A percentile compares a stretch with the other conserved stretches of the same genome.
phyloP scores from a whole-genome alignment of 306 rosid genomes.

The Trifolium fragiferum region DNA sequence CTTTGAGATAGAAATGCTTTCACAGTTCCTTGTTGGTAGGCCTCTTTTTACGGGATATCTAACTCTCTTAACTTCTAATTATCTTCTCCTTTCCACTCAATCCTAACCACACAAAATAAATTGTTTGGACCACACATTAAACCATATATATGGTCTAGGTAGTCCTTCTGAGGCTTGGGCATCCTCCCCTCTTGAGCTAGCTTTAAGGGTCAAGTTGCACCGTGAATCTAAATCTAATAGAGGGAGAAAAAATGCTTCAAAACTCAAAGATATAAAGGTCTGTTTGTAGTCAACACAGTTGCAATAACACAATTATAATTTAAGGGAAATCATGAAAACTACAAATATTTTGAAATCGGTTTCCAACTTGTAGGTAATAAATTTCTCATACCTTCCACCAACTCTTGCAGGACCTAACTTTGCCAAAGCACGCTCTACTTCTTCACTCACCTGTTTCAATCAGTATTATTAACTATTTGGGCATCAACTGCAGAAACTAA shows the following conservation, averaged over 20 bases:
- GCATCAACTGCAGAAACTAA: constrained; percentile 29
- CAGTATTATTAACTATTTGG: constrained; percentile 29
- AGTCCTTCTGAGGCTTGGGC: neutral
- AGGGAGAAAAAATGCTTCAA: neutral
- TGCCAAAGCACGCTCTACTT: constrained; percentile 93
- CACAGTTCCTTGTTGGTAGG: neutral
- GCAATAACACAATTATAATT: constrained; percentile 1
- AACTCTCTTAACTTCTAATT: constrained; percentile 9
- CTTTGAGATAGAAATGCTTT: neutral
- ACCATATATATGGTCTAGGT: neutral
- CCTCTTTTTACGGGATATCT: neutral
- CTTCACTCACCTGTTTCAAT: constrained; percentile 87
- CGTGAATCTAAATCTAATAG: constrained; percentile 15
- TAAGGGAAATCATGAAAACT: constrained; percentile 17
- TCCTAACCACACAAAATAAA: neutral
- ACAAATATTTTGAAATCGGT: constrained; percentile 32
- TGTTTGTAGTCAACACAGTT: neutral
- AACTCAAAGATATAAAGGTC: constrained; percentile 22
- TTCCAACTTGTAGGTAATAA: constrained; percentile 29
- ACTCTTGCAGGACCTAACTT: constrained; percentile 86
- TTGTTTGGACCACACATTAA: neutral
- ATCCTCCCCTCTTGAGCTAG: neutral
- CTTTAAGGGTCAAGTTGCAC: neutral
- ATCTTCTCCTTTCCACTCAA: constrained; percentile 16
- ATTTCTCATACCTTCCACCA: constrained; percentile 67